Conservation (phyloP, 768 basidiomycete genomes). For the Amanita thiersii region DNA sequence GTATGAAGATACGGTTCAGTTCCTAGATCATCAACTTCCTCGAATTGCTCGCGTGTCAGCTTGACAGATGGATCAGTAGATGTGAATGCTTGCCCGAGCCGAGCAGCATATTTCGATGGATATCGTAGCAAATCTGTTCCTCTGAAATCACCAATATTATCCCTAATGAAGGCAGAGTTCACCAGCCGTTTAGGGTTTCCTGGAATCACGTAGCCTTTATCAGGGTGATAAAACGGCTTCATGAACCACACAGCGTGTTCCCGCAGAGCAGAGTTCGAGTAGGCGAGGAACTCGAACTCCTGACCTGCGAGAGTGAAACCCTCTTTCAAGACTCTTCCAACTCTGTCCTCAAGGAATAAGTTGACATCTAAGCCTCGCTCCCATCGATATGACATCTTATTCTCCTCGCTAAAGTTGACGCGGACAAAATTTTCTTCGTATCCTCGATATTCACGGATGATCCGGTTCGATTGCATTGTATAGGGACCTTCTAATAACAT, state of each 20-base stretch:
- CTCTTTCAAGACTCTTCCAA: conserved; percentile 46
- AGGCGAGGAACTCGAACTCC: conserved; percentile 73
- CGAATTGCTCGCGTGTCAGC: conserved; percentile 52
- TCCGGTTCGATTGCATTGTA: conserved; percentile 67
- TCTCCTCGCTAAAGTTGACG: conserved; percentile 82
- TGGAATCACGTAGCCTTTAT: conserved; percentile 6
- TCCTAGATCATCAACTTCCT: conserved; percentile 50
- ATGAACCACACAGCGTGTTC: conserved; percentile 84
- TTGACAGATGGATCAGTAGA: conserved; percentile 68
- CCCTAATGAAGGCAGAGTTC: conserved; percentile 50
- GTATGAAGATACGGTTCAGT: conserved; percentile 43
- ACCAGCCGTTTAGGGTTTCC: conserved; percentile 20
- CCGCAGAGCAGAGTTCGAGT: conserved; percentile 70
- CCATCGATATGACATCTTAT: conserved; percentile 68
- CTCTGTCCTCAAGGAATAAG: conserved; percentile 47
- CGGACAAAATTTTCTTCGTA: conserved; percentile 68
- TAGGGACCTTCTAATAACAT: conserved; percentile 73
- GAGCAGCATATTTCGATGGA: conserved; percentile 79
- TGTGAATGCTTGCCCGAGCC: conserved; percentile 78
- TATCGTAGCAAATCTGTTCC: conserved; percentile 33
- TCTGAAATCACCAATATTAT: conserved; percentile 60
- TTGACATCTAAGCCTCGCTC: conserved; percentile 54
- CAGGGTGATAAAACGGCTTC: conserved; percentile 44
- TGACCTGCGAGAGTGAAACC: conserved; percentile 70
- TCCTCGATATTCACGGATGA: conserved; percentile 59